Percentiles rank a stretch among this genome's conserved stretches.
These are phyloP conservation scores for Yarrowia porcina DNA, from an alignment of 805 yeast genomes.

Conservation along the genomic window DNA sequence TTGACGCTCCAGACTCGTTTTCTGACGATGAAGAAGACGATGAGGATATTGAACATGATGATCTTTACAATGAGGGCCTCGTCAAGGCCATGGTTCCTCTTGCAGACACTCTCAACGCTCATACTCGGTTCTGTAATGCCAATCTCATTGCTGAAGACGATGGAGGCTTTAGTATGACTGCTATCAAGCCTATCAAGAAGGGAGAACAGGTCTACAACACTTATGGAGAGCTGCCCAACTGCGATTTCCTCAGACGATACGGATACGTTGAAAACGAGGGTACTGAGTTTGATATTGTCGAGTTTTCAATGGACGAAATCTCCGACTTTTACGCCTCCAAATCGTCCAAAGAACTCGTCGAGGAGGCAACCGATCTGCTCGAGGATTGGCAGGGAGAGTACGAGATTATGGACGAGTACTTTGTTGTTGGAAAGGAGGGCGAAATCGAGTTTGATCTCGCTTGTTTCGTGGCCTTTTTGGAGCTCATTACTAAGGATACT, in stretches of 20 bases:
- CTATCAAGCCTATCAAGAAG: conserved; percentile 54
- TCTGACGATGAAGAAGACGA: conserved; percentile 29
- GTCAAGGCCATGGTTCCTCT: conserved; percentile 87
- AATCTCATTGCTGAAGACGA: conserved; percentile 48
- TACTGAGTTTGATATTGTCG: conserved; percentile 78
- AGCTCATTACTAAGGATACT: conserved; percentile 3
- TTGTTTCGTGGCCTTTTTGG: background rate
- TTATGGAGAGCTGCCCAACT: conserved; percentile 86
- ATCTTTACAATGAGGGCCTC: conserved; percentile 42
- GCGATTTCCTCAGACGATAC: conserved; percentile 85
- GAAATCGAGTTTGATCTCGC: conserved; percentile 25
- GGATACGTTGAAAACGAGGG: conserved; percentile 82
- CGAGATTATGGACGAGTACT: conserved; percentile 32
- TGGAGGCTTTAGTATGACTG: conserved; percentile 62
- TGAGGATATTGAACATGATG: conserved; percentile 37
- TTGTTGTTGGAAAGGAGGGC: conserved; percentile 27
- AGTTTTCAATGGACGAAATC: conserved; percentile 51
- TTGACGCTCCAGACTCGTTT: conserved; percentile 49
- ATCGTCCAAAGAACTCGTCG: conserved; percentile 25
- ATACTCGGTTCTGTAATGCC: conserved; percentile 74
- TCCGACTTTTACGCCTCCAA: conserved; percentile 40
- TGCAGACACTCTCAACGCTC: conserved; percentile 89
- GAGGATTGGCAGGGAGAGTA: conserved; percentile 29
- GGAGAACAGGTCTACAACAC: conserved; percentile 83
- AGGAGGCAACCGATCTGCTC: conserved; percentile 22